phyloP scores from a whole-genome alignment of 2,329 filamentous ascomycete genomes.

The Rasamsonia emersonii region DNA sequence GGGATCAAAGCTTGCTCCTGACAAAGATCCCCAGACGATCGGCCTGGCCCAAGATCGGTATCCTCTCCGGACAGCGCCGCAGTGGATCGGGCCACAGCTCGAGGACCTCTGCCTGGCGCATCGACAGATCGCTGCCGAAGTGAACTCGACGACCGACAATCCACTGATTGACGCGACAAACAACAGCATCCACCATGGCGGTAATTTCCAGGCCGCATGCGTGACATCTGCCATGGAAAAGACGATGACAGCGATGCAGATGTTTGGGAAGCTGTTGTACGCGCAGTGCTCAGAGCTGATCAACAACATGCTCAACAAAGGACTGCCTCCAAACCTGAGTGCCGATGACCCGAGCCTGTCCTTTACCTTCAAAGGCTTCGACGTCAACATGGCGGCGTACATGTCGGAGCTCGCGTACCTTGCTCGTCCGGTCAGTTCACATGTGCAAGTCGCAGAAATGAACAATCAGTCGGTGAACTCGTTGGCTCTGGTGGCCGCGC shows the following conservation, averaged over 20 bases:
- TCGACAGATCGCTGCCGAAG: conserved; percentile 49
- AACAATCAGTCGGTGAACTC: conserved; percentile 60
- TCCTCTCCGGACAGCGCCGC: conserved; percentile 53
- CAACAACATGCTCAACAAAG: conserved; percentile 51
- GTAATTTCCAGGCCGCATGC: conserved; percentile 58
- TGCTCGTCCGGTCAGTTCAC: conserved; percentile 52
- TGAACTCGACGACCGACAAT: conserved; percentile 62
- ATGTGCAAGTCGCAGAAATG: conserved; percentile 60
- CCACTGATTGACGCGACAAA: conserved; percentile 46
- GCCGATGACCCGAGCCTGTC: conserved; percentile 50
- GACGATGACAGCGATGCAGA: conserved; percentile 41
- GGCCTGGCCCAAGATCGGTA: conserved; percentile 55
- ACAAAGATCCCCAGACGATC: conserved; percentile 5
- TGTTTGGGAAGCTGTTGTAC: conserved; percentile 56
- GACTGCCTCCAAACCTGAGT: conserved; percentile 54
- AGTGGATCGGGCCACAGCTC: conserved; percentile 60
- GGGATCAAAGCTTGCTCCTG: conserved; percentile 38
- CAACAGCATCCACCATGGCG: conserved; percentile 48
- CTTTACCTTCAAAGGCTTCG: conserved; percentile 56
- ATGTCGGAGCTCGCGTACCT: conserved; percentile 55
- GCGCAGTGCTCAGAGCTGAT: conserved; percentile 56
- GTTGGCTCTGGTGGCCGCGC: conserved; percentile 51
- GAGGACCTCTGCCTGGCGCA: conserved; percentile 54
- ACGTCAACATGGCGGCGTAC: conserved; percentile 58
- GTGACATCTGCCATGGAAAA: conserved; percentile 61